Evolutionary conservation across 352 stramenopile species (phyloP).

Genomic region (Plasmopara halstedii): DNA sequence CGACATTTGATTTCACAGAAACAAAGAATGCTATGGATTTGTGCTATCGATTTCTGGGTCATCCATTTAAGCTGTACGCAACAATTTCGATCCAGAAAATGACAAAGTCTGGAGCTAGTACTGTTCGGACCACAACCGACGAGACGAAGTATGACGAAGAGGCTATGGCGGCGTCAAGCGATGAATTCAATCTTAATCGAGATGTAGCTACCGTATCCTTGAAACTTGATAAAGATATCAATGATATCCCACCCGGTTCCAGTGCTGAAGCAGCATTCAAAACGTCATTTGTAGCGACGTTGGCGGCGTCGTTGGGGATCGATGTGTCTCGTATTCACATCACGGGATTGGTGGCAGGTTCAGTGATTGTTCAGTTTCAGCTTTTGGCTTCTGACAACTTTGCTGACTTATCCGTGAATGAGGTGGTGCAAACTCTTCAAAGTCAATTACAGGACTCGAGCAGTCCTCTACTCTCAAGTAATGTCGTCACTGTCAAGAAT

Average conservation of each 20-base stretch:
- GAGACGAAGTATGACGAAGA: conserved; percentile 24
- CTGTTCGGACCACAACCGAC: not conserved
- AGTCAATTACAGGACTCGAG: conserved; percentile 30
- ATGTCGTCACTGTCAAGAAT: conserved; percentile 27
- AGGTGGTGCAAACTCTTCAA: conserved; percentile 36
- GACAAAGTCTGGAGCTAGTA: conserved; percentile 12
- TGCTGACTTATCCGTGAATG: conserved; percentile 38
- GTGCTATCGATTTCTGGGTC: conserved; percentile 53
- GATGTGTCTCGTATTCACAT: conserved; percentile 46
- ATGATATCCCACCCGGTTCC: conserved; percentile 37
- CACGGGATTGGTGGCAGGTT: conserved; percentile 37
- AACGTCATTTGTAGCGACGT: conserved; percentile 19
- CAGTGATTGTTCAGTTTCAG: conserved; percentile 59
- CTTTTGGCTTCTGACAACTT: conserved; percentile 39
- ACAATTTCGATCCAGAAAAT: conserved; percentile 31
- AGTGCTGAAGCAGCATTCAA: conserved; percentile 47
- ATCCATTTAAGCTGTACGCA: conserved; percentile 45
- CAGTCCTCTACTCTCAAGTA: conserved; percentile 28
- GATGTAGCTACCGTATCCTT: conserved; percentile 44
- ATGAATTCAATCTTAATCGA: conserved; percentile 32
- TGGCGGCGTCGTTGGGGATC: conserved; percentile 39
- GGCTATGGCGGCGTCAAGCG: conserved; percentile 14
- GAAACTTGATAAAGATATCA: conserved; percentile 57
- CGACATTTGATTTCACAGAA: conserved; percentile 39
- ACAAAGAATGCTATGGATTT: conserved; percentile 32